Conservation (phyloP, 2,329 filamentous ascomycete genomes). For the Paecilomyces sp. region DNA sequence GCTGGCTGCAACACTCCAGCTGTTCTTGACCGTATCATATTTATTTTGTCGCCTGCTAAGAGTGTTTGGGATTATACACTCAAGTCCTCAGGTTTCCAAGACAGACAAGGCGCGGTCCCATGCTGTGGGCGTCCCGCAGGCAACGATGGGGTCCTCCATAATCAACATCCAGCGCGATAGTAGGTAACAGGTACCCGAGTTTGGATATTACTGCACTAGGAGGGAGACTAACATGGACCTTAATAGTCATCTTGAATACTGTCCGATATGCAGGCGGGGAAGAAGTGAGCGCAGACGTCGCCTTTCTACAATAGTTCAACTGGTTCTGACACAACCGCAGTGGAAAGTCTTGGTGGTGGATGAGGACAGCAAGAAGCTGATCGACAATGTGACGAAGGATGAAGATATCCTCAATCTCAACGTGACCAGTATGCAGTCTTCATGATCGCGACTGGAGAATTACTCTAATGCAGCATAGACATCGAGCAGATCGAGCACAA, state of each 20-base stretch:
- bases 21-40: not conserved
- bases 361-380: slow-evolving; percentile 70
- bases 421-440: slow-evolving; percentile 67
- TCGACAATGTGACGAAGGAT: slow-evolving; percentile 86
- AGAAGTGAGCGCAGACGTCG: slow-evolving; percentile 54
- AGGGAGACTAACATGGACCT: not conserved
- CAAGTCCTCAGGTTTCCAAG: not conserved
- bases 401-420: slow-evolving; percentile 97
- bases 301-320: slow-evolving; percentile 14
- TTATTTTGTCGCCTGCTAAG: not conserved
- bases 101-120: slow-evolving; percentile 5
- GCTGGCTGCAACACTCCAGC: not conserved
- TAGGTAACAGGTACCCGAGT: slow-evolving; percentile 33
- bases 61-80: not conserved
- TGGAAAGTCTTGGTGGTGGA: slow-evolving; percentile 97
- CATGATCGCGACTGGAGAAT: slow-evolving; percentile 7
- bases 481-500: slow-evolving; percentile 90
- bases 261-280: slow-evolving; percentile 72
- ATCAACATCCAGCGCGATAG: slow-evolving; percentile 77
- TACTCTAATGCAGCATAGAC: slow-evolving; percentile 46
- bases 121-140: slow-evolving; percentile 26
- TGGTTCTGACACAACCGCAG: slow-evolving; percentile 42
- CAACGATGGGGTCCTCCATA: slow-evolving; percentile 74
- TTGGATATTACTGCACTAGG: not conserved
- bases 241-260: slow-evolving; percentile 61